Evolutionary conservation across 768 basidiomycete genomes (phyloP).

Genomic region (Lentinula boryana): DNA sequence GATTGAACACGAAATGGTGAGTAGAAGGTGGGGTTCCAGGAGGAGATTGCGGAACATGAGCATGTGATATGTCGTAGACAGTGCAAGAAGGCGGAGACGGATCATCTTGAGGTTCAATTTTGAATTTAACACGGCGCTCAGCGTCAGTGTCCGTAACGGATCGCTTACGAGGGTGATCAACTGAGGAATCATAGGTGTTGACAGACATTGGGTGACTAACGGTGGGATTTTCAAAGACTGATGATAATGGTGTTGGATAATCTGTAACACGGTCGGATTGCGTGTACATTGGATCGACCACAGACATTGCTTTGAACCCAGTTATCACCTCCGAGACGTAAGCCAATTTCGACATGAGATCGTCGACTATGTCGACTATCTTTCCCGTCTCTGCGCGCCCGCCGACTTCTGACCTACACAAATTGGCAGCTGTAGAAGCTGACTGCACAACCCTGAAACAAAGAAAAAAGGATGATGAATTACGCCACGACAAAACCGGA

Average conservation of each 20-base stretch:
- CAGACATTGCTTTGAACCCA: conserved; percentile 32
- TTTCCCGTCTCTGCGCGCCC: conserved; percentile 35
- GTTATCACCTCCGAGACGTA: conserved; percentile 52
- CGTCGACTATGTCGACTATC: conserved; percentile 37
- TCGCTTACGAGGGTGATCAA: conserved; percentile 37
- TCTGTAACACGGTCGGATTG: background rate
- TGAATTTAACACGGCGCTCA: conserved; percentile 37
- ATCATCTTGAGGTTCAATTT: conserved; percentile 44
- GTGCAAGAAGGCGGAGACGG: conserved; percentile 18
- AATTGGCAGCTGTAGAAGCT: conserved; percentile 49
- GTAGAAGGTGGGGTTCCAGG: conserved; percentile 19
- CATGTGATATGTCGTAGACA: conserved; percentile 1
- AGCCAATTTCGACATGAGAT: conserved; percentile 48
- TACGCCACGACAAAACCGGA: too few relatives aligned
- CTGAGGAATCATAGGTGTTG: background rate
- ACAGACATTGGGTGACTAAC: background rate
- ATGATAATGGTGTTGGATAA: background rate
- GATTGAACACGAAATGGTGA: conserved; percentile 25
- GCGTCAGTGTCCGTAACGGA: conserved; percentile 38
- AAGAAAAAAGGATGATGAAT: conserved; percentile 9
- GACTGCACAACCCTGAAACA: conserved; percentile 51
- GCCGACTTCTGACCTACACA: conserved; percentile 39
- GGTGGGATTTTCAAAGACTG: background rate
- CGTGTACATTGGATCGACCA: conserved; percentile 12
- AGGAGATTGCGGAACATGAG: conserved; percentile 13